Conservation (phyloP, 768 basidiomycete species). For the Tricholoma sp. region DNA sequence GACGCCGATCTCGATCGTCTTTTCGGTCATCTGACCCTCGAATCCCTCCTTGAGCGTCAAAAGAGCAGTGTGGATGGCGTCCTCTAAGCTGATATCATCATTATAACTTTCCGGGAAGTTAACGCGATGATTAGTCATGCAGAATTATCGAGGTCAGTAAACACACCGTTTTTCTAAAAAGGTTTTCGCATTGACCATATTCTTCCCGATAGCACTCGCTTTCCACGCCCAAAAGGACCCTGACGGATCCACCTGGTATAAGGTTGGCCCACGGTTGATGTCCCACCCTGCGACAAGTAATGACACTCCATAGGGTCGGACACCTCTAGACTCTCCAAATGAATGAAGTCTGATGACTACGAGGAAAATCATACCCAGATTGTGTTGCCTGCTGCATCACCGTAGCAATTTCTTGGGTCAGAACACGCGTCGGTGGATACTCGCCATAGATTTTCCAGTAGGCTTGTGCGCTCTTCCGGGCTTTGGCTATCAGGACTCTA, state of each 20-base stretch:
- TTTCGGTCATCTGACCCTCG: slow-evolving; percentile 99
- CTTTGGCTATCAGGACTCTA: slow-evolving; percentile 87
- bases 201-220: slow-evolving; percentile 98
- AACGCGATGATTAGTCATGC: slow-evolving; percentile 9
- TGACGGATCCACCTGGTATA: slow-evolving; percentile 99
- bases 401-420: slow-evolving; percentile 96
- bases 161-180: slow-evolving; percentile 91
- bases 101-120: slow-evolving; percentile 68
- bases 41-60: slow-evolving; percentile 98
- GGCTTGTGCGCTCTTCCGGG: slow-evolving; percentile 95
- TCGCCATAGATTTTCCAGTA: slow-evolving; percentile 99
- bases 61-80: slow-evolving; percentile 97
- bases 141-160: slow-evolving; percentile 12
- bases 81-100: slow-evolving; percentile 97
- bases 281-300: slow-evolving; percentile 98
- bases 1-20: slow-evolving; percentile 98
- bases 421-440: slow-evolving; percentile 93
- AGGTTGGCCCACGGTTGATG: slow-evolving; percentile 85
- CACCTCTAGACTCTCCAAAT: slow-evolving; percentile 62
- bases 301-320: slow-evolving; percentile 98
- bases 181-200: slow-evolving; percentile 99
- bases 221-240: slow-evolving; percentile 99
- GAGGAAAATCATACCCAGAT: slow-evolving; percentile 67
- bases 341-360: slow-evolving; percentile 17
- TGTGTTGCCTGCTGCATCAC: slow-evolving; percentile 99